Evolutionary conservation across 768 basidiomycete genomes (phyloP), one percentile per base, ranked within the genome.

Genomic region (Tremella yokohamensis): DNA sequence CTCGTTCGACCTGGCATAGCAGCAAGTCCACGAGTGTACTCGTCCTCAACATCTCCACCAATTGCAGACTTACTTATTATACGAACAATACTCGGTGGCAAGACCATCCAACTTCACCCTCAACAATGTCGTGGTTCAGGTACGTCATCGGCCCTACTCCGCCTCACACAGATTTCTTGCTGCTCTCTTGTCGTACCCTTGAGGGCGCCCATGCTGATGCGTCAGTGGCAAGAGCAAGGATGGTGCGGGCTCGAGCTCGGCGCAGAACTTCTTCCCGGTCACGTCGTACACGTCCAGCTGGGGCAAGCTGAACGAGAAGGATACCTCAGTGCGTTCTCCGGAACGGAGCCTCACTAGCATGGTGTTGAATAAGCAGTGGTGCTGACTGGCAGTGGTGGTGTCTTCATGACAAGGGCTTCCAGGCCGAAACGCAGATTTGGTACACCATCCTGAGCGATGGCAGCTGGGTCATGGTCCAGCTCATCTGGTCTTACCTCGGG

Each of bases 401-500:
- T 75, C 80, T 84, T 0, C 77, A 65, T 45, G 81, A 84, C 49
- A 72, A 70, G 48, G 90, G 93, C 1, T 94, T 98, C 75, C 82
- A 84, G 22, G 87, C 91, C 0, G 96, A 98, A 76, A 96, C 94
- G 0, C 90, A 96, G 73, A 81, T 75, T 0, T 98, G 87, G 79
- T 99, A 99, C 77, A 80, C 85, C 45, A 82, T 87, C 66, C 80
- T 88, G 8, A 84, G 85, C 37, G 89, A 93, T 79, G 93, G 91
- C 4, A 83, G 82, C 15, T 82, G 83, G 52, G 60, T 92, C 61
- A 85, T 87, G 84, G 85, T 83, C 70, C 90, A 92, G 77, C 81
- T 92, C 54, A 91, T 93, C 66, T 87, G 92, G 79, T 90, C 89
- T 1, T 81, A 87, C 25, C 83, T 90, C 53, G 93, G 92, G 92